Base-by-base conservation (phyloP, 768 basidiomycete genomes). In the Naematelia encephala region DNA sequence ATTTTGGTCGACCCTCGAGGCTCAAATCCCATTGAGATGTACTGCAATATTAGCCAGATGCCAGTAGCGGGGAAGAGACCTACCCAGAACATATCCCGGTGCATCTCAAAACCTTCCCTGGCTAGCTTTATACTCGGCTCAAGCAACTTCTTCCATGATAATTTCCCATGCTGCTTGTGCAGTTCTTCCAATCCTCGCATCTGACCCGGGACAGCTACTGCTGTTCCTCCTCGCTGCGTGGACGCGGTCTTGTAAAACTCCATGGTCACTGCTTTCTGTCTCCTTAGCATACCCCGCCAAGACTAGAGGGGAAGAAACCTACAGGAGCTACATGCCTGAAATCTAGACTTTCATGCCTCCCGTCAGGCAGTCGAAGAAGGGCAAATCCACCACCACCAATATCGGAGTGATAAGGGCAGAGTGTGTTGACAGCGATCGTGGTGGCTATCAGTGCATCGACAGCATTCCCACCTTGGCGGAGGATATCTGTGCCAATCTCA, bases 201-300 rank as follows among this genome's bases (percentile, higher is more conserved):
- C 79, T 97, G 90, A 4, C 92, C 89, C 0, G 94, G 94, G 0
- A 96, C 87, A 39, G 84, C 92, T 11, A 93, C 85, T 2, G 90
- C 76, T 46, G 93, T 78, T 2, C 94, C 92, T 4, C 94, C 92
- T 60, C 80, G 83, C 2, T 59, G 45, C 5, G 66, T 67, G 12
- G 68, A 67, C 10, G 66, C 61, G 23, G 63, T 44, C 25, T 57
- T 55, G 51, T 70, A 70, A 27, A 70, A 63, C 21, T 67, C 59
- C 45, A 60, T 67, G 1, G 51, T 66, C 2, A 61, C 72, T 4
- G 42, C 60, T 45, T 43, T 56, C 72, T 73, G 54, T 8, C 8
- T 39, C 34, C 34, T 39, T 16, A 39, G 34, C n/a, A n/a, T n/a
- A n/a, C n/a, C n/a, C n/a, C n/a, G n/a, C n/a, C n/a, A n/a, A 43